These are phyloP conservation scores for Ogataea glucozyma DNA, from an alignment of 805 yeast species.

Conservation along the genomic window DNA sequence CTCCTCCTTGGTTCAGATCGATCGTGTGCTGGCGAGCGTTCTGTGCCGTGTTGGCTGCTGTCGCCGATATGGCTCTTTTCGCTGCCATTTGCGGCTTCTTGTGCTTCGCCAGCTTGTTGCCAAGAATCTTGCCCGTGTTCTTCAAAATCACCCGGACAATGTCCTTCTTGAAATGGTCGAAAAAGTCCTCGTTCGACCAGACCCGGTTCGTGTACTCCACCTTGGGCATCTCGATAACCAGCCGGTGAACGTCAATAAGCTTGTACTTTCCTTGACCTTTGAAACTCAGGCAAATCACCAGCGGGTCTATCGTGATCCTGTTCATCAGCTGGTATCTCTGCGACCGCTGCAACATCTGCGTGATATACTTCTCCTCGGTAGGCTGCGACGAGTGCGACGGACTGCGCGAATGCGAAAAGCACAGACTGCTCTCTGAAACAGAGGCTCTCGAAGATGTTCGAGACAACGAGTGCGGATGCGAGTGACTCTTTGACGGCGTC, in stretches of 20 bases:
- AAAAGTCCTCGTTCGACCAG: constrained; percentile 73
- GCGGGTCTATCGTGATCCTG: constrained; percentile 31
- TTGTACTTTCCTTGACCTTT: constrained; percentile 71
- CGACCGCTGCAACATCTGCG: constrained; percentile 45
- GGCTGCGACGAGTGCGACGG: constrained; percentile 8
- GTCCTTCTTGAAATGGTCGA: constrained; percentile 60
- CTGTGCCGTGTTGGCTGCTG: constrained; percentile 13
- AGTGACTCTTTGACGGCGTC: too few species aligned
- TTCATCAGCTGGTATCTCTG: constrained; percentile 42
- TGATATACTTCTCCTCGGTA: constrained; percentile 37
- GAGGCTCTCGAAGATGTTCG: constrained; percentile 9
- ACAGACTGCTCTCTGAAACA: too few species aligned
- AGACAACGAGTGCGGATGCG: too few species aligned
- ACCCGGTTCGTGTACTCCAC: constrained; percentile 59
- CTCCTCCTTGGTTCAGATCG: neutral
- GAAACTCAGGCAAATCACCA: constrained; percentile 63
- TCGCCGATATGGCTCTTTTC: too few species aligned
- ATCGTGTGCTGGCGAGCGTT: constrained; percentile 6
- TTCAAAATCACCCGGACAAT: constrained; percentile 53
- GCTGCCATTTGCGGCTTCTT: too few species aligned
- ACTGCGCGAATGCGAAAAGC: too few species aligned
- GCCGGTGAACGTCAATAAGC: constrained; percentile 73
- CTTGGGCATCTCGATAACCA: constrained; percentile 64
- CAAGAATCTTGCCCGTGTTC: constrained; percentile 76
- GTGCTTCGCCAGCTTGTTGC: constrained; percentile 59